Evolutionary conservation across 768 basidiomycete species (phyloP).

Genomic region (Gloeostereum incarnatum): DNA sequence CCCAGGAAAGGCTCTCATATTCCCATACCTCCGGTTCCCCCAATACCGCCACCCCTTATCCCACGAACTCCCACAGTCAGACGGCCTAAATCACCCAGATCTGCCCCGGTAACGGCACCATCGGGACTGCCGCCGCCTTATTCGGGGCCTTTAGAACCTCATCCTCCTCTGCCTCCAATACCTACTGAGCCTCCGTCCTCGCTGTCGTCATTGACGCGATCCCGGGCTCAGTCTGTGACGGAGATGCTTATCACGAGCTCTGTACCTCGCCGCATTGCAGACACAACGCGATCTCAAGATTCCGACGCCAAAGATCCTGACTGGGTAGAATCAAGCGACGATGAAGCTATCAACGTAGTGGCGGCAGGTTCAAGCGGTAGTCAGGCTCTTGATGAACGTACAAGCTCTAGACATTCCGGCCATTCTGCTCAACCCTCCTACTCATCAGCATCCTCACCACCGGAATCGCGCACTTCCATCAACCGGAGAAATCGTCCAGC

Average conservation of each 20-base stretch:
- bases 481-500: constrained; percentile 51
- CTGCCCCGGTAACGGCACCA: constrained; percentile 19
- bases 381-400: constrained; percentile 76
- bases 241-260: constrained; percentile 47
- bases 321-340: constrained; percentile 78
- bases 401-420: constrained; percentile 44
- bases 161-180: constrained; percentile 21
- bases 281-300: constrained; percentile 23
- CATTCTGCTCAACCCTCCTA: constrained; percentile 18
- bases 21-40: constrained; percentile 16
- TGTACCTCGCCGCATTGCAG: constrained; percentile 22
- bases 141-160: constrained; percentile 20
- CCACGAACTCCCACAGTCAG: constrained; percentile 34
- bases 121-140: constrained; percentile 67
- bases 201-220: constrained; percentile 23
- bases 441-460: constrained; percentile 17
- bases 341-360: constrained; percentile 78
- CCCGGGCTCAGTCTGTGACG: constrained; percentile 47
- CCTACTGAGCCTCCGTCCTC: constrained; percentile 30
- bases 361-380: constrained; percentile 78
- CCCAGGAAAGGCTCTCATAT: constrained; percentile 30
- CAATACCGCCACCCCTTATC: constrained; percentile 21
- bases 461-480: constrained; percentile 19
- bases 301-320: constrained; percentile 42
- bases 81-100: constrained; percentile 19